Evolutionary conservation across 805 yeast genomes (phyloP).

Genomic region (Pichia exigua): DNA sequence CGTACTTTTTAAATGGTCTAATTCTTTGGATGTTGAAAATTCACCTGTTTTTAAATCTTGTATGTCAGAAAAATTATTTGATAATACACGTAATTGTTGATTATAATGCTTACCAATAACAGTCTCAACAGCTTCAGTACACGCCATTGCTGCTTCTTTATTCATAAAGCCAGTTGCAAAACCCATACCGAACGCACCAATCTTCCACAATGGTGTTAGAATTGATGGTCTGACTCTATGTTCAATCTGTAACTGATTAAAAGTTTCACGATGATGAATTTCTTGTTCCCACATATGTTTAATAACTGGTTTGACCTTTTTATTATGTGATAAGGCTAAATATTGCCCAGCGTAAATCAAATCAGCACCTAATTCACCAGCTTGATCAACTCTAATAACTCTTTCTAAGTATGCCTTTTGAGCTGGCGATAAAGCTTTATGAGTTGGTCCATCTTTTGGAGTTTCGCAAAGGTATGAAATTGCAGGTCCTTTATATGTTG

Average conservation of each 20-base stretch:
- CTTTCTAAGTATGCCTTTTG: slow-evolving; percentile 68
- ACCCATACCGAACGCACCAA: slow-evolving; percentile 85
- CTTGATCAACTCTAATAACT: slow-evolving; percentile 88
- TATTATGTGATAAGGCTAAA: slow-evolving; percentile 59
- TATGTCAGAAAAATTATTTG: slow-evolving; percentile 52
- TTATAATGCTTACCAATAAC: slow-evolving; percentile 96
- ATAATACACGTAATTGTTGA: slow-evolving; percentile 71
- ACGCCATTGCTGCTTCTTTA: slow-evolving; percentile 98
- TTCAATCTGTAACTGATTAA: slow-evolving; percentile 64
- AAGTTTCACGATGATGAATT: slow-evolving; percentile 79
- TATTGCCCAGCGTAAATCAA: slow-evolving; percentile 90
- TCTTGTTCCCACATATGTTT: slow-evolving; percentile 99
- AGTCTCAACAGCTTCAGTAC: slow-evolving; percentile 97
- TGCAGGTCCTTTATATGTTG: slow-evolving; percentile 11
- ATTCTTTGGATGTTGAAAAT: slow-evolving; percentile 41
- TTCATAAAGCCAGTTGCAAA: slow-evolving; percentile 78
- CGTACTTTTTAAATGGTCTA: slow-evolving; percentile 47
- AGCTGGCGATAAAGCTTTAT: slow-evolving; percentile 32
- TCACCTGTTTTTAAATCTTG: slow-evolving; percentile 25
- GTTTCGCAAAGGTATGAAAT: slow-evolving; percentile 4
- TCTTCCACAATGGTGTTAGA: slow-evolving; percentile 87
- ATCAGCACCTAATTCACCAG: slow-evolving; percentile 96
- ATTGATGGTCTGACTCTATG: slow-evolving; percentile 87
- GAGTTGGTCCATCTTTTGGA: slow-evolving; percentile 18
- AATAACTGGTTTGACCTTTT: slow-evolving; percentile 69